Conservation (phyloP, 345 rosid species). For the Brassica juncea region DNA sequence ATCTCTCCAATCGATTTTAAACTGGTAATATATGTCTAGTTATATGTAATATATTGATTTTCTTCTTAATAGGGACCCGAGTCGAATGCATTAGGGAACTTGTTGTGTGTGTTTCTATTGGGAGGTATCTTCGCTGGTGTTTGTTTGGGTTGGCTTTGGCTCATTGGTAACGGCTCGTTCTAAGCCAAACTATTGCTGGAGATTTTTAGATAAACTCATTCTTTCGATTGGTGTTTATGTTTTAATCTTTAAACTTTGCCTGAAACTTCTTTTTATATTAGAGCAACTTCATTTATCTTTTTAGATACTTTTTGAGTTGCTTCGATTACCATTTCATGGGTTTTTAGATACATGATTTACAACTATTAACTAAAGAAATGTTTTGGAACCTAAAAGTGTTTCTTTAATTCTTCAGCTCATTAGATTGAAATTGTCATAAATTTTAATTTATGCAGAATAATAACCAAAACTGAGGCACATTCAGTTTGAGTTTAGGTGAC, state of each 20-base stretch:
- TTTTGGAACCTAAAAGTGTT: not conserved
- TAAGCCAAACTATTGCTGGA: not conserved
- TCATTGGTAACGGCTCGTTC: slow-evolving; percentile 48
- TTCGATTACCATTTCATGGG: too few species aligned
- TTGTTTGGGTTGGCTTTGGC: slow-evolving; percentile 45
- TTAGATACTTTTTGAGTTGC: not conserved
- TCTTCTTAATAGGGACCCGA: slow-evolving; percentile 36
- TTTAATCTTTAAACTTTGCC: not conserved
- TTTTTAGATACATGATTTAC: not conserved
- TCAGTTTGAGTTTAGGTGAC: not conserved
- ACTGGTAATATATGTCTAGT: not conserved
- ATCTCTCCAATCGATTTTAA: not conserved
- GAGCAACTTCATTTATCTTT: not conserved
- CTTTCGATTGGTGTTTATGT: not conserved
- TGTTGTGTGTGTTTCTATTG: slow-evolving; percentile 36
- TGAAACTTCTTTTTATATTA: not conserved
- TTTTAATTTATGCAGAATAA: too few species aligned
- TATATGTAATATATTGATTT: not conserved
- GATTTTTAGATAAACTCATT: not conserved
- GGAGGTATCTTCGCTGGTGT: slow-evolving; percentile 42
- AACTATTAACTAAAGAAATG: not conserved
- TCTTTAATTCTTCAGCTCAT: not conserved
- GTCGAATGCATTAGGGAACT: slow-evolving; percentile 37
- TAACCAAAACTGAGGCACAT: not conserved
- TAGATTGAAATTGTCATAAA: not conserved